A percentile compares a stretch with the other conserved stretches of the same genome.
Evolutionary conservation across 2,329 filamentous ascomycete genomes (phyloP).

Genomic region (Camptophora hylomeconis): DNA sequence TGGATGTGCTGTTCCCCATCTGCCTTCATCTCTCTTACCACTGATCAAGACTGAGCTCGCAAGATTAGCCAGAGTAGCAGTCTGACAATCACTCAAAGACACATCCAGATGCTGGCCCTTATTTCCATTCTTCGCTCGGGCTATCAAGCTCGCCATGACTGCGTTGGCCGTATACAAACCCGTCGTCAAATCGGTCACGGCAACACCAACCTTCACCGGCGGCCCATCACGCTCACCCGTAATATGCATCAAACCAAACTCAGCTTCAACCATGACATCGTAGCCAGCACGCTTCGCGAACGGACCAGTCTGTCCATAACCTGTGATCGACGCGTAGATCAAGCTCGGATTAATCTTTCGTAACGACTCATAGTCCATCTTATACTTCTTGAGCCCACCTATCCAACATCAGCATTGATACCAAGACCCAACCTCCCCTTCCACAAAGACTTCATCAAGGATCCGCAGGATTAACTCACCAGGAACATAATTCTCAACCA

Average conservation of each 20-base stretch:
- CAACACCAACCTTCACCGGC: constrained; percentile 93
- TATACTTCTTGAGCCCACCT: constrained; percentile 62
- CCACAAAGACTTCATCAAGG: not conserved
- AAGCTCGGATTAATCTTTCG: constrained; percentile 69
- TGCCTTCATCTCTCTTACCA: constrained; percentile 70
- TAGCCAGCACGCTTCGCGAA: constrained; percentile 82
- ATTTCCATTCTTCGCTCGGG: constrained; percentile 46
- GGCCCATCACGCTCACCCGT: constrained; percentile 78
- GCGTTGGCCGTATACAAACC: constrained; percentile 90
- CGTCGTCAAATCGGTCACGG: constrained; percentile 90
- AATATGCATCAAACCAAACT: constrained; percentile 97
- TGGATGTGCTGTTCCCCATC: constrained; percentile 97
- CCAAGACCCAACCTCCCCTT: not conserved
- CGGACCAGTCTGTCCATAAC: constrained; percentile 90
- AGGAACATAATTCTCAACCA: constrained; percentile 95
- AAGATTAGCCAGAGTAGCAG: constrained; percentile 87
- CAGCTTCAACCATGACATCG: constrained; percentile 98
- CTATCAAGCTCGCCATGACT: constrained; percentile 85
- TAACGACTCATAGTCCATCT: constrained; percentile 74
- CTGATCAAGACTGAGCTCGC: constrained; percentile 84
- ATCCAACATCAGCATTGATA: not conserved
- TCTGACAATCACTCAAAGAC: constrained; percentile 83
- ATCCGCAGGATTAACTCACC: constrained; percentile 43
- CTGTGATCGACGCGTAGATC: constrained; percentile 92
- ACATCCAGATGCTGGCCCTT: constrained; percentile 88